phyloP scores from a whole-genome alignment of 495 filamentous ascomycete species.

The Xylaria curta region DNA sequence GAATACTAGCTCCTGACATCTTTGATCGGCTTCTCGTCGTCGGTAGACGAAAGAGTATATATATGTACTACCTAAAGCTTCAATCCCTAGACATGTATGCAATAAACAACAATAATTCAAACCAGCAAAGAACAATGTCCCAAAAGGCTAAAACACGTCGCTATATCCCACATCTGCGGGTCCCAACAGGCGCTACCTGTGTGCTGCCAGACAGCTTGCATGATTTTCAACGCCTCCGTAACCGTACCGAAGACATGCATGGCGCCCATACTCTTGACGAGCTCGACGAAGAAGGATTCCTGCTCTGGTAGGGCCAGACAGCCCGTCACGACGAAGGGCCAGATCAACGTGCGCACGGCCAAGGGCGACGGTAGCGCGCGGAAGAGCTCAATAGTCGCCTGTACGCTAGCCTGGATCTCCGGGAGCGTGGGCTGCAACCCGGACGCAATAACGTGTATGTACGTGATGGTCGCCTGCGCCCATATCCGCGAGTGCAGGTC shows the following conservation, averaged over 20 bases:
- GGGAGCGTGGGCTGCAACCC: slow-evolving; percentile 37
- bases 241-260: slow-evolving; percentile 36
- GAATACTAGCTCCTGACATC: not conserved
- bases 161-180: slow-evolving; percentile 45
- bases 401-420: slow-evolving; percentile 43
- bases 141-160: slow-evolving; percentile 46
- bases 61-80: not conserved
- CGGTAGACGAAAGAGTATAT: not conserved
- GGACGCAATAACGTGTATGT: slow-evolving; percentile 40
- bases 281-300: slow-evolving; percentile 33
- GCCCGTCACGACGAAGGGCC: slow-evolving; percentile 44
- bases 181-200: slow-evolving; percentile 9
- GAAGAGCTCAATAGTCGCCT: slow-evolving; percentile 36
- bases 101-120: not conserved
- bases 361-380: slow-evolving; percentile 30
- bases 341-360: slow-evolving; percentile 40
- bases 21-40: not conserved
- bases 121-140: slow-evolving; percentile 48
- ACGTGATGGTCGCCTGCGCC: slow-evolving; percentile 43
- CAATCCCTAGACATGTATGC: not conserved
- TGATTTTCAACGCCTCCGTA: slow-evolving; percentile 39
- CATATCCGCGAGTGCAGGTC: slow-evolving; percentile 38
- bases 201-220: slow-evolving; percentile 37
- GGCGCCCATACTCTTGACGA: slow-evolving; percentile 33
- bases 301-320: slow-evolving; percentile 37